Conservation (phyloP, 495 filamentous ascomycete species). For the Glonium stellatum region DNA sequence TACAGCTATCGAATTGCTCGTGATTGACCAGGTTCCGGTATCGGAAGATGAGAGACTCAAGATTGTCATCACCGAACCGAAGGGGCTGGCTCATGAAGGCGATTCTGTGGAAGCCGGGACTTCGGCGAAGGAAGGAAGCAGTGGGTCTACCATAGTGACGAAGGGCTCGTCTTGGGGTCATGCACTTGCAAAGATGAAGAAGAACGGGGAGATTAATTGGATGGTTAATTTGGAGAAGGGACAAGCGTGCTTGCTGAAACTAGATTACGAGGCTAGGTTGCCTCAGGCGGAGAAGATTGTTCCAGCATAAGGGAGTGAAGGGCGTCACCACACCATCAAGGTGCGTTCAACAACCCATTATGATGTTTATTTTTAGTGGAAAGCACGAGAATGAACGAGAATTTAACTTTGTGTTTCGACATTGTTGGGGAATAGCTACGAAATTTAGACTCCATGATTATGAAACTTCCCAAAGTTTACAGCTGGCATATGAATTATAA, state of each 20-base stretch:
- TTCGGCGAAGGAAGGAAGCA: slow-evolving; percentile 18
- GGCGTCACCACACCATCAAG: too few relatives aligned
- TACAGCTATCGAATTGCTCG: slow-evolving; percentile 44
- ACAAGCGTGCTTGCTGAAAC: slow-evolving; percentile 46
- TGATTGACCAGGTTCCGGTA: slow-evolving; percentile 62
- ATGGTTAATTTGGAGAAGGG: slow-evolving; percentile 52
- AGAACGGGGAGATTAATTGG: slow-evolving; percentile 58
- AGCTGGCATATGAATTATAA: neutral
- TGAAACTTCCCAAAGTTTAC: too few relatives aligned
- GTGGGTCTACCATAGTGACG: slow-evolving; percentile 1
- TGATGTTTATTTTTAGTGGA: too few relatives aligned
- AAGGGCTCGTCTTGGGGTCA: slow-evolving; percentile 41
- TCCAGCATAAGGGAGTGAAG: slow-evolving; percentile 10
- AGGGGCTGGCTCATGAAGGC: slow-evolving; percentile 44
- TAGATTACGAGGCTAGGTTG: slow-evolving; percentile 59
- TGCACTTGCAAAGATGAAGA: slow-evolving; percentile 45
- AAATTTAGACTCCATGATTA: neutral
- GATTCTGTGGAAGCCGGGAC: slow-evolving; percentile 38
- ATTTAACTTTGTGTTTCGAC: neutral
- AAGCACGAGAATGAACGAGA: too few relatives aligned
- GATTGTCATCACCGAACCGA: slow-evolving; percentile 48
- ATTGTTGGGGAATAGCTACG: neutral
- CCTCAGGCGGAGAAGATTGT: slow-evolving; percentile 44
- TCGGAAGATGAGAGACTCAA: slow-evolving; percentile 57
- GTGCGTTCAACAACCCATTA: too few relatives aligned